phyloP scores from a whole-genome alignment of 1,284 basidiomycete genomes.

The Apiotrichum veenhuisii region DNA sequence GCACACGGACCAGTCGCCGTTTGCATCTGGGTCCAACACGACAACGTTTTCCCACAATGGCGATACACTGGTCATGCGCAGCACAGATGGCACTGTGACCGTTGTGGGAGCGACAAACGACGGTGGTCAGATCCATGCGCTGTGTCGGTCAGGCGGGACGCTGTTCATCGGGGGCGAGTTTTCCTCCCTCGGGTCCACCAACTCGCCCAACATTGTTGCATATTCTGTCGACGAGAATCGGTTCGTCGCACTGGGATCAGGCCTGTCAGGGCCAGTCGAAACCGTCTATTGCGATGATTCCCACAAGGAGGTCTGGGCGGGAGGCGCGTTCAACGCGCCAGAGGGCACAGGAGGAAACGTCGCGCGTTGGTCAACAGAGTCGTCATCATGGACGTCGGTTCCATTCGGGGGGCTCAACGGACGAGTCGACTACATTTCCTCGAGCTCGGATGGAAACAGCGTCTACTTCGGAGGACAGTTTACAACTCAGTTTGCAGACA shows the following conservation, averaged over 20 bases:
- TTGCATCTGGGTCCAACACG: slow-evolving; percentile 23
- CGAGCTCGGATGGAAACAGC: slow-evolving; percentile 66
- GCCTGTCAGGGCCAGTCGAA: slow-evolving; percentile 63
- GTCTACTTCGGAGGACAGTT: slow-evolving; percentile 88
- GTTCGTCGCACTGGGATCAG: slow-evolving; percentile 26
- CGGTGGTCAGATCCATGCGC: slow-evolving; percentile 39
- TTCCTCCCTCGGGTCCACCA: slow-evolving; percentile 26
- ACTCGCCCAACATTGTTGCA: slow-evolving; percentile 33
- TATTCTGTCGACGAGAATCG: slow-evolving; percentile 25
- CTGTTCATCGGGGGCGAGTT: slow-evolving; percentile 46
- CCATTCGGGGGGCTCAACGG: slow-evolving; percentile 81
- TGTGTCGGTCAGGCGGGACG: slow-evolving; percentile 40
- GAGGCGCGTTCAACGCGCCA: slow-evolving; percentile 66
- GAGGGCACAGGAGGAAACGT: slow-evolving; percentile 58
- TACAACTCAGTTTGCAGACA: slow-evolving; percentile 63
- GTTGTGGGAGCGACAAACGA: slow-evolving; percentile 37
- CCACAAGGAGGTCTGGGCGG: slow-evolving; percentile 72
- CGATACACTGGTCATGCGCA: slow-evolving; percentile 35
- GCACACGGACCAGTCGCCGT: slow-evolving; percentile 38
- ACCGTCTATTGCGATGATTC: slow-evolving; percentile 77
- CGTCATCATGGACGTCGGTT: slow-evolving; percentile 60
- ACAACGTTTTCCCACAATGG: slow-evolving; percentile 32
- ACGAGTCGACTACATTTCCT: slow-evolving; percentile 70
- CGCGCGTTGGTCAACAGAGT: slow-evolving; percentile 69
- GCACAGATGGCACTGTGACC: slow-evolving; percentile 23